These are phyloP conservation scores for Tetracentron sinense DNA, from an alignment of 164 flowering plant species.

Conservation along the genomic window DNA sequence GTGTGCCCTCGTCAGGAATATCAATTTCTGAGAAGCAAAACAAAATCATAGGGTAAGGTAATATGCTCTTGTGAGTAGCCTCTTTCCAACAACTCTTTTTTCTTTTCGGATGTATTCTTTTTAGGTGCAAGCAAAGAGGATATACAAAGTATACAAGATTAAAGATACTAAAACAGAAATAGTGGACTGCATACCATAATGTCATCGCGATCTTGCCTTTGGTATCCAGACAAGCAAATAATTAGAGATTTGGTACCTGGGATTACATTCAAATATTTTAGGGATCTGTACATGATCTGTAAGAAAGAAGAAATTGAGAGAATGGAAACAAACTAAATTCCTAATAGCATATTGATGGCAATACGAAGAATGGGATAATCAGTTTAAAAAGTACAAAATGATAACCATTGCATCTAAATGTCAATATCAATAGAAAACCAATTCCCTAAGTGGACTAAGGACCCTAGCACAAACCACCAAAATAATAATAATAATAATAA, in stretches of 20 bases:
- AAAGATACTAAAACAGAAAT: no score
- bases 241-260: slow-evolving; percentile 59
- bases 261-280: slow-evolving; percentile 74
- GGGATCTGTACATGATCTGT: slow-evolving; percentile 77
- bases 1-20: slow-evolving; percentile 76
- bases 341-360: background rate
- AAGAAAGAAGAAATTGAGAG: background rate
- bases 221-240: slow-evolving; percentile 92
- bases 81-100: no score
- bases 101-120: no score
- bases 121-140: no score
- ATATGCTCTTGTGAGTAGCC: background rate
- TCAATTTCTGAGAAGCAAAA: slow-evolving; percentile 62
- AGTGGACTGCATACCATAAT: slow-evolving; percentile 53
- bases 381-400: no score
- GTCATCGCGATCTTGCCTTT: slow-evolving; percentile 74
- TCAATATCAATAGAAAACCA: no score
- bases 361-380: no score
- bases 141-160: no score
- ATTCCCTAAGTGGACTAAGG: no score
- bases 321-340: background rate
- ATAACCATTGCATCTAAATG: no score
- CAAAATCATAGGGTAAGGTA: slow-evolving; percentile 10
- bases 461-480: no score
- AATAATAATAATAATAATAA: no score